A percentile compares a stretch with the other conserved stretches of the same genome.
These are phyloP conservation scores for Termitomyces sp. DNA, from an alignment of 768 basidiomycete genomes.

Conservation along the genomic window DNA sequence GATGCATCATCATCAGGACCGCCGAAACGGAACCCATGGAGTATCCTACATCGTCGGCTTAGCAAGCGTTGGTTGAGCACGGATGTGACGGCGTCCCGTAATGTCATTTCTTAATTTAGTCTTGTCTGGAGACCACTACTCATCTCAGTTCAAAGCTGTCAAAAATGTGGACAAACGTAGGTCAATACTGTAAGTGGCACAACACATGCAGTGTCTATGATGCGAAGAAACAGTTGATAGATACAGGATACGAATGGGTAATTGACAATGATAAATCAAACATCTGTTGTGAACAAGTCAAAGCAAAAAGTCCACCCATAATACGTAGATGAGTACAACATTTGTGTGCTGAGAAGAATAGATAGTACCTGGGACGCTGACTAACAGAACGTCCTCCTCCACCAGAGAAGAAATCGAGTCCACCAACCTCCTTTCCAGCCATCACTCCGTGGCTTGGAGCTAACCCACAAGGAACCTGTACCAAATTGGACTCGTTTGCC, in stretches of 20 bases:
- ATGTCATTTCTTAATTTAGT: neutral
- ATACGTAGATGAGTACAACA: slow-evolving; percentile 17
- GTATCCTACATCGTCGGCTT: neutral
- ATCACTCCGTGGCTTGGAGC: slow-evolving; percentile 48
- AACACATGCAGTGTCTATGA: neutral
- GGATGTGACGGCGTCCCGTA: slow-evolving; percentile 12
- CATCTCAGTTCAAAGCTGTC: neutral
- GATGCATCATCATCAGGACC: neutral
- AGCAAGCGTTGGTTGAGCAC: neutral
- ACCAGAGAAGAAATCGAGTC: slow-evolving; percentile 76
- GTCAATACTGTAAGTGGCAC: neutral
- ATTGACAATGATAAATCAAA: neutral
- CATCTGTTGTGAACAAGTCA: slow-evolving; percentile 5
- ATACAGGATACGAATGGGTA: neutral
- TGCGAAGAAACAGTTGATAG: neutral
- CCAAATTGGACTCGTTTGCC: slow-evolving; percentile 63
- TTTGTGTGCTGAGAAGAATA: slow-evolving; percentile 3
- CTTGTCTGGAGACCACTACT: neutral
- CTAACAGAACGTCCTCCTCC: slow-evolving; percentile 73
- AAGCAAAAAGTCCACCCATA: slow-evolving; percentile 12
- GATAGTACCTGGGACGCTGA: slow-evolving; percentile 5
- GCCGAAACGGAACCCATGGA: slow-evolving; percentile 1
- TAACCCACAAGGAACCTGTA: slow-evolving; percentile 82
- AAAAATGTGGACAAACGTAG: neutral
- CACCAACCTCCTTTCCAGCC: slow-evolving; percentile 79